Conservation (phyloP, 2,329 filamentous ascomycete genomes). For the Escovopsis sp. region DNA sequence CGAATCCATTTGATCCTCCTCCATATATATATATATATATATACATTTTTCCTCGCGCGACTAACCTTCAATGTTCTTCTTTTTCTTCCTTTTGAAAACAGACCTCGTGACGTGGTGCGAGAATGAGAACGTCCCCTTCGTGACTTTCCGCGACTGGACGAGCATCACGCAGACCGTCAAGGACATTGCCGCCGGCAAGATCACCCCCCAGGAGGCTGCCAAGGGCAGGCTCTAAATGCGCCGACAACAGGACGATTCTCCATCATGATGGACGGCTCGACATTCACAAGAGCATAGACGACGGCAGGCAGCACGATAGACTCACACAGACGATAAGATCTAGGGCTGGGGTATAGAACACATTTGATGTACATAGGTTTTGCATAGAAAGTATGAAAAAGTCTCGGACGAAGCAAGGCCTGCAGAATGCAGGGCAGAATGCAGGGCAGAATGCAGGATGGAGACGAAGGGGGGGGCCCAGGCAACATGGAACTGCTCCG, state of each 20-base stretch:
- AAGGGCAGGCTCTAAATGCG: conserved; percentile 24
- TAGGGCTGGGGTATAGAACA: not conserved
- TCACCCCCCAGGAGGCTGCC: conserved; percentile 56
- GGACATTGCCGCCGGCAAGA: conserved; percentile 61
- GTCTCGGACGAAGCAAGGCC: not conserved
- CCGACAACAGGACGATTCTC: no score
- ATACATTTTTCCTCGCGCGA: no score
- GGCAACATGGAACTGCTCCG: no score
- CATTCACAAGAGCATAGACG: no score
- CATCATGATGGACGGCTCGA: no score
- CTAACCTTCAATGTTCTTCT: no score
- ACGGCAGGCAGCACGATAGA: not conserved
- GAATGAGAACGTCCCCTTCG: conserved; percentile 72
- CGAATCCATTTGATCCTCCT: no score
- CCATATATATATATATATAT: no score
- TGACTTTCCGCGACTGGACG: conserved; percentile 72
- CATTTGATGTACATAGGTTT: not conserved
- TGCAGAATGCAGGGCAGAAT: no score
- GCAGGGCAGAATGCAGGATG: no score
- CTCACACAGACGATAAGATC: not conserved
- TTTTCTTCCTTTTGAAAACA: conserved; percentile 20
- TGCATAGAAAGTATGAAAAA: not conserved
- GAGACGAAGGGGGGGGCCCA: no score
- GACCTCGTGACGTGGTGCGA: conserved; percentile 83
- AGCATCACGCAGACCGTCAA: conserved; percentile 64